Base-by-base conservation (phyloP, 148 eudicot genomes). In the Cornus controversa region DNA sequence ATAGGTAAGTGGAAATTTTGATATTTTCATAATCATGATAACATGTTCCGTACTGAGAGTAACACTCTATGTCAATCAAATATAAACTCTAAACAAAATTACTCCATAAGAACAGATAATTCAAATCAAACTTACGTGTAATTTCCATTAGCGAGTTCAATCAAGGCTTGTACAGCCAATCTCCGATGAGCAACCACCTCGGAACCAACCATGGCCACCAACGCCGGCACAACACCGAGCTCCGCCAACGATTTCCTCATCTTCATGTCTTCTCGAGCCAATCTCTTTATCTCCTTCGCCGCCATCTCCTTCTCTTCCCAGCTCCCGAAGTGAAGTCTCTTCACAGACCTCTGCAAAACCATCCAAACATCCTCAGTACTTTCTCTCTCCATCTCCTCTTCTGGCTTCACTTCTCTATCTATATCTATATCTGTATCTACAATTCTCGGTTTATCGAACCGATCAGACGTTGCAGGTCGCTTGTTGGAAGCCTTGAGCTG, bases 251-350 rank as follows among this genome's bases (percentile, higher is more conserved):
- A 66, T 74, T 79, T 86, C 74, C 88, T 75, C 77, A 69, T 73
- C 80, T 85, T 79, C 76, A 78, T 78, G 27, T 84, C 86, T 18
- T 75, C 81, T 10, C 75, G 75, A 5, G 92, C 90, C 68, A 94
- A 70, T 77, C 82, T 75, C 80, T 36, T 80, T 3, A 94, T 87
- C 82, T 90, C 93, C 70, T 22, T 29, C 2, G 87, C 89, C 69
- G 91, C 98, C 70, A 28, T 80, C 65, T 91, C 96, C 81, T 80
- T 92, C 86, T 92, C 95, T 63, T 92, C 92, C 89, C 89, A 84
- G 14, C 74, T 87, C 73, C 98, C 98, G 64, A 94, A 94, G 29
- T 88, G 87, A 23, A 94, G 87, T 83, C 77, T 86, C 86, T 94
- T 94, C 66, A 94, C 98, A 1, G 93, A 84, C 77, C 75, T 92